Base-by-base conservation (phyloP, 345 rosid genomes). In the Excoecaria agallocha region DNA sequence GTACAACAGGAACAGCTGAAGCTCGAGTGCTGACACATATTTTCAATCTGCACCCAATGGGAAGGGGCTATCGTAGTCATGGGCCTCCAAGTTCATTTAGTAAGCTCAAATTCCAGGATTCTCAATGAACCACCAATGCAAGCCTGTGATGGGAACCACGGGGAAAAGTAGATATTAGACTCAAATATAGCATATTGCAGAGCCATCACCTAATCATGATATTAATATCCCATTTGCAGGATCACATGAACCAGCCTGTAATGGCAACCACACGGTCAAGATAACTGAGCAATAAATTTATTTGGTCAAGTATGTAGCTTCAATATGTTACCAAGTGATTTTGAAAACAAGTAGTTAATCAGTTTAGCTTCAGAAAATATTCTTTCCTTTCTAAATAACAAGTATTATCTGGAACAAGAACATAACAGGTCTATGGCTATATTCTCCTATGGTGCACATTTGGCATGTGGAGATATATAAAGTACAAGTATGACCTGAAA, bases 1-100 rank as follows among this genome's bases (percentile, higher is more conserved):
- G 79, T 79, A 93, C 79, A 68, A 95, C 87, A 60, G 99, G 99
- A 80, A 93, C 92, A 41, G 96, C 99, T 77, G 91, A 87, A 46
- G 96, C 85, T 79, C 75, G 86, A 67, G 86, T 89, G 78, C 77
- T 85, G 85, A 76, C 97, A 93, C 96, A 95, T 91, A 75, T 81
- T 84, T 85, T 90, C 99, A 74, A 95, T 95, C 99, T 93, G 80
- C 77, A 76, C 16, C 72, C 43, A 72, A 72, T 38, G 41, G 43
- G 39, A 58, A n/a, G 41, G 52, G 20, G 66, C 30, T 16, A 2
- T 35, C 15, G 37, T 62, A 61, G 58, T 8, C 59, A 51, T 16
- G 10, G 56, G 30, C 0, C 35, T 74, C 41, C 15, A 74, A 74
- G 61, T n/a, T 63, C 64, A 25, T 30, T 60, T 20, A 3, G 45